Evolutionary conservation across 192 early-diverging fungal genomes (phyloP).

Genomic region (Umbelopsis vinacea): DNA sequence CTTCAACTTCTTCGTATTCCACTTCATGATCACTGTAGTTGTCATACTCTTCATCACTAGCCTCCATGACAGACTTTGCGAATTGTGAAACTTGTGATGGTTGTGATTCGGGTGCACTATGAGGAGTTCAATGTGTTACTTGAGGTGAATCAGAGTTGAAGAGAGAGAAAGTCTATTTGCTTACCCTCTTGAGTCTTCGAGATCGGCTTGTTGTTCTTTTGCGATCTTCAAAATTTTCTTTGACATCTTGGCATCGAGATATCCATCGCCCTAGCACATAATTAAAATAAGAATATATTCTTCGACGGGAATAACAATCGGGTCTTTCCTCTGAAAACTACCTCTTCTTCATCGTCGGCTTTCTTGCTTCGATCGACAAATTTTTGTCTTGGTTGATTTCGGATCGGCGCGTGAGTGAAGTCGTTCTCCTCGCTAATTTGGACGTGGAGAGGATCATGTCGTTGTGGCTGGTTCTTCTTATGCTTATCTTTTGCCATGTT

Average conservation of each 20-base stretch:
- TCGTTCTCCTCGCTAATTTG: constrained; percentile 67
- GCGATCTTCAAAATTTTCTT: constrained; percentile 88
- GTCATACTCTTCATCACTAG: constrained; percentile 67
- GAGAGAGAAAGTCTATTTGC: background rate
- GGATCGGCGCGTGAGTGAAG: constrained; percentile 48
- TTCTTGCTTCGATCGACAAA: constrained; percentile 61
- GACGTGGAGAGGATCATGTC: constrained; percentile 88
- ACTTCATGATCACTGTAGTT: constrained; percentile 70
- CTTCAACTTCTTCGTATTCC: constrained; percentile 75
- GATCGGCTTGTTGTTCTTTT: constrained; percentile 89
- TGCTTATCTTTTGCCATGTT: constrained; percentile 60
- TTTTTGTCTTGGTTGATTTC: constrained; percentile 53
- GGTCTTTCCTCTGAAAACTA: constrained; percentile 26
- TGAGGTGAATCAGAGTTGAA: background rate
- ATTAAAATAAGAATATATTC: background rate
- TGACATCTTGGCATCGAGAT: constrained; percentile 90
- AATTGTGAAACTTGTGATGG: constrained; percentile 15
- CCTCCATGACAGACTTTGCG: constrained; percentile 49
- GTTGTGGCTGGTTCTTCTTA: constrained; percentile 42
- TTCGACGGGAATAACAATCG: background rate
- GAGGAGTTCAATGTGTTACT: background rate
- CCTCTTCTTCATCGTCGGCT: constrained; percentile 56
- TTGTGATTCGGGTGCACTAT: background rate
- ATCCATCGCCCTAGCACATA: constrained; percentile 48
- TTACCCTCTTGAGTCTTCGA: constrained; percentile 56